Evolutionary conservation across 2,329 filamentous ascomycete species (phyloP), one percentile per base, ranked within the genome.

Genomic region (Arachnomyces sp.): DNA sequence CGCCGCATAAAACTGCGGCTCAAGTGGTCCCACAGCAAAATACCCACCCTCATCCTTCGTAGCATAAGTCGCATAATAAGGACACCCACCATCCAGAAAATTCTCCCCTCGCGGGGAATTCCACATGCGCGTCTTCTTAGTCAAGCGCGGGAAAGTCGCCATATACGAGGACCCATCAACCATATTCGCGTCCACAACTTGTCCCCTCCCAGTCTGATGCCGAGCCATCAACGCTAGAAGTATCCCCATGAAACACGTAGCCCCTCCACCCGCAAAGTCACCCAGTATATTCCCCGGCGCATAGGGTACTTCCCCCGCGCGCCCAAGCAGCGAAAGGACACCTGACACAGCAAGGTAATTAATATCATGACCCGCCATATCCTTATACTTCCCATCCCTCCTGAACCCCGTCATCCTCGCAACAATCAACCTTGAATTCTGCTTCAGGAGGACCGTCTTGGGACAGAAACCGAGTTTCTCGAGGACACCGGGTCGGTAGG

Each of bases 131-230:
- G 70, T 79, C 56, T 81, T 80, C 45, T 72, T 69, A 18, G 71
- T 70, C 45, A 93, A 67, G 28, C 90, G 72, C 38, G 84, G 81
- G 65, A 90, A 90, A 0, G 80, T 82, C 1, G 82, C 81, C 17
- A 96, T 66, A 60, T 90, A 90, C 28, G 79, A 76, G 15, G 76
- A 77, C 7, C 90, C 90, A 65, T 96, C 90, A 9, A 95, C 90
- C 90, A 96, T 96, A 61, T 94, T 95, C 12, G 85, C 86, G 65
- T 95, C 87, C 7, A 96, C 88, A 9, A 95, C 81, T 64, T 95
- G 90, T 0, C 90, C 90, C 2, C 65, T 67, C 0, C 86, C 86
- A 0, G 71, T 79, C 32, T 62, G 66, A 36, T 72, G 67, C 28
- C 87, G 70, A 11, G 78, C 72, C 7, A 93, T 54, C 43, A 96